A percentile compares a stretch with the other conserved stretches of the same genome.
These are phyloP conservation scores for Chalciporus sphaerocephalus DNA, from an alignment of 768 basidiomycete genomes.

Conservation along the genomic window DNA sequence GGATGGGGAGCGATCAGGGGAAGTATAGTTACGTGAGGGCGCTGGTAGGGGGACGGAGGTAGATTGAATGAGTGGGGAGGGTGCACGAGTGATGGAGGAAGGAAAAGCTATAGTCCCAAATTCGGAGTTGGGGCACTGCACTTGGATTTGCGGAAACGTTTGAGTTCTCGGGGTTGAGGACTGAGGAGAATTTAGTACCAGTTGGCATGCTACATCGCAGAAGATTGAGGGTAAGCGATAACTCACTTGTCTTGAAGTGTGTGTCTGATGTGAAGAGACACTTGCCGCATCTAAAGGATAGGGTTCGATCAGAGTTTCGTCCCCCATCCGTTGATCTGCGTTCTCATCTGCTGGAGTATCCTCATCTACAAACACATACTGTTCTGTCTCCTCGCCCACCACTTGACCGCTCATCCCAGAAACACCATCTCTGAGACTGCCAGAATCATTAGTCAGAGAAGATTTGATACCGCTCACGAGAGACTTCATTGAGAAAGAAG, in stretches of 20 bases:
- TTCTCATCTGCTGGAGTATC: conserved; percentile 7
- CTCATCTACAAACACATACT: conserved; percentile 26
- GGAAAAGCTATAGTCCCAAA: conserved; percentile 6
- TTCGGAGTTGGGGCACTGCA: conserved; percentile 22
- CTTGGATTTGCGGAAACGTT: conserved; percentile 23
- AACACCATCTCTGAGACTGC: conserved; percentile 5
- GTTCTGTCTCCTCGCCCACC: conserved; percentile 16
- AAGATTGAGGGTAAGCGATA: neutral
- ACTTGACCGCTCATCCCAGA: neutral
- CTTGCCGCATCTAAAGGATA: conserved; percentile 22
- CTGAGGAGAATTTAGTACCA: neutral
- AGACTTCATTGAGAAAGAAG: conserved; percentile 22
- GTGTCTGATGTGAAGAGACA: conserved; percentile 18
- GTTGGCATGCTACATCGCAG: neutral
- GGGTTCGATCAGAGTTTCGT: conserved; percentile 20
- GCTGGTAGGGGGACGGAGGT: conserved; percentile 18
- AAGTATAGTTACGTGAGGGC: conserved; percentile 5
- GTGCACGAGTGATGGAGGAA: conserved; percentile 7
- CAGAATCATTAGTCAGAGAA: conserved; percentile 15
- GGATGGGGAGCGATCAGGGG: conserved; percentile 9
- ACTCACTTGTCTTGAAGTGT: conserved; percentile 17
- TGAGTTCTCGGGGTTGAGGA: conserved; percentile 17
- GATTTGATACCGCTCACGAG: conserved; percentile 19
- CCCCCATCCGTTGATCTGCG: conserved; percentile 8
- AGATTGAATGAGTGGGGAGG: conserved; percentile 27